Evolutionary conservation across 1,284 basidiomycete species (phyloP).

Genomic region (Termitomyces sp.): DNA sequence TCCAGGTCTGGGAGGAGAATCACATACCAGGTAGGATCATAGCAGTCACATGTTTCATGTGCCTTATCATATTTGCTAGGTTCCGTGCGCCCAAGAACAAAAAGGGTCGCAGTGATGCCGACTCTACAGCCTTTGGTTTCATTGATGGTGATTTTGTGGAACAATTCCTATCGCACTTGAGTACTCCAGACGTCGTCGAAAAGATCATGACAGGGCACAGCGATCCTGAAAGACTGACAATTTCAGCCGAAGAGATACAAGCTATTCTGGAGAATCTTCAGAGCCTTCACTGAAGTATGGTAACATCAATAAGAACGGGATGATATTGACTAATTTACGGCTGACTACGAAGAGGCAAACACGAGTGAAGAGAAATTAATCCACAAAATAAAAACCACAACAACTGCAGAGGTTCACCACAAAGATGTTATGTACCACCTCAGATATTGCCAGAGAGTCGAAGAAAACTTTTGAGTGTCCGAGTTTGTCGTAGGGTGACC

Average conservation of each 20-base stretch:
- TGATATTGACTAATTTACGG: slow-evolving; percentile 15
- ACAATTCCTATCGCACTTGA: slow-evolving; percentile 46
- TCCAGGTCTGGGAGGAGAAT: slow-evolving; percentile 52
- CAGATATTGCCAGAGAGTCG: slow-evolving; percentile 30
- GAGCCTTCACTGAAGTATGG: slow-evolving; percentile 49
- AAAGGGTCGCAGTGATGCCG: slow-evolving; percentile 50
- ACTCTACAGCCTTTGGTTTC: slow-evolving; percentile 65
- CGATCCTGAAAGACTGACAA: slow-evolving; percentile 48
- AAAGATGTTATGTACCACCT: slow-evolving; percentile 31
- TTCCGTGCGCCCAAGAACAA: slow-evolving; percentile 63
- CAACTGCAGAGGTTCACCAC: slow-evolving; percentile 14
- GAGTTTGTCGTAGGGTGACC: slow-evolving; percentile 19
- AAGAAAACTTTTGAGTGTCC: slow-evolving; percentile 26
- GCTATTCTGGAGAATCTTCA: slow-evolving; percentile 56
- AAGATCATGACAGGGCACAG: slow-evolving; percentile 50
- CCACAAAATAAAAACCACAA: not conserved
- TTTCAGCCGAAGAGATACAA: slow-evolving; percentile 40
- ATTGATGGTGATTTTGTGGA: slow-evolving; percentile 89
- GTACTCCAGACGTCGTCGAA: slow-evolving; percentile 28
- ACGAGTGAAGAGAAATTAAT: not conserved
- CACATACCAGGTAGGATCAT: slow-evolving; percentile 58
- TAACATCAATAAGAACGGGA: slow-evolving; percentile 4
- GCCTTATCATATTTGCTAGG: slow-evolving; percentile 31
- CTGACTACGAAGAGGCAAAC: slow-evolving; percentile 2
- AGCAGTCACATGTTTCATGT: not conserved